Base-by-base conservation (phyloP, 495 filamentous ascomycete species). In the Aspergillus sclerotioniger region DNA sequence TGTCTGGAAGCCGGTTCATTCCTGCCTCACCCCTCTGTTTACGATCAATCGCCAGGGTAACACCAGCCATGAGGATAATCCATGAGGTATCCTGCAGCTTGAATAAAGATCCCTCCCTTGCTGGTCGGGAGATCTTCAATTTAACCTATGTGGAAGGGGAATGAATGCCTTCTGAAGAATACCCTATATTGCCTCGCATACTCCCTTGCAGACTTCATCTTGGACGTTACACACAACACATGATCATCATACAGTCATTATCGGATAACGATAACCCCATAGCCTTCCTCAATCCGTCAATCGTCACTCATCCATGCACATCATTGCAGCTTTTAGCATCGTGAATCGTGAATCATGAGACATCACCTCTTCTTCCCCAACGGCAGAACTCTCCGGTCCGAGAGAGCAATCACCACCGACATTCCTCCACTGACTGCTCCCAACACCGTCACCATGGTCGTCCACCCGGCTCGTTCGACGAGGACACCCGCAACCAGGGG, bases 401-500 rank as follows among this genome's bases (percentile, higher is more conserved):
- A 55, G 8, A 50, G 35, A 13, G 32, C 45, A 43, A 69, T 41
- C 29, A 67, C 35, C 16, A 71, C 46, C 12, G 71, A 71, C 35
- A 59, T 70, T 1, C 54, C 50, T 0, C 52, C 71, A 61, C 69
- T 69, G 21, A 69, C 15, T 0, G 71, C 32, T 3, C 72, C 76
- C 56, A 78, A 57, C 16, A 69, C 60, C 41, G 64, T 66, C 9
- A 73, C 70, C 76, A 78, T 77, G 4, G 62, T 67, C 39, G 51
- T 60, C 76, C 76, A 79, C 5, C 75, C 75, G 9, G 62, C 64
- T 8, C 52, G 53, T 10, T 76, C 65, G 16, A 61, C 63, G 17
- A 79, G 52, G 3, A 67, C 63, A 6, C 75, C 77, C 1, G 75
- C 72, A 73, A 81, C 78, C 20, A 88, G 63, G 50, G 87, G 84